Conservation (phyloP, 495 filamentous ascomycete species). For the Daldinia childiae region DNA sequence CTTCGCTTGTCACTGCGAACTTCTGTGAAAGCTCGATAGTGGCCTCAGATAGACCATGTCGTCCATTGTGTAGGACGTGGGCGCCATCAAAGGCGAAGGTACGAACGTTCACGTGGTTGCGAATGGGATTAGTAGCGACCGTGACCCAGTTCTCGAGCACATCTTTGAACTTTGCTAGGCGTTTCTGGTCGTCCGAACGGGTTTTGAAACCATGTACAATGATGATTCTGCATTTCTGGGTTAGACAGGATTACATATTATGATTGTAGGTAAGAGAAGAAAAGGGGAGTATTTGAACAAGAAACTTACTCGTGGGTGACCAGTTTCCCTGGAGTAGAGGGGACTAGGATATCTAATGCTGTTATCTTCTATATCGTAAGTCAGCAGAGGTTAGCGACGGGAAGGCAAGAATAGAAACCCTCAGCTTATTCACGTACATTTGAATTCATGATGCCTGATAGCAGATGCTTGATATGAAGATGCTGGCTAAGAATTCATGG, state of each 20-base stretch:
- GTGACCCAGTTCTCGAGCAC: constrained; percentile 22
- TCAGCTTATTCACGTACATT: background rate
- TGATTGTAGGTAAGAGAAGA: background rate
- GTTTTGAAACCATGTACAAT: constrained; percentile 34
- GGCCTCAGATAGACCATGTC: background rate
- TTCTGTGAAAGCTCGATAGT: background rate
- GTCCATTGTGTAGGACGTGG: constrained; percentile 14
- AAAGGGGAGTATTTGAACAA: background rate
- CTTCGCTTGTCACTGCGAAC: constrained; percentile 1
- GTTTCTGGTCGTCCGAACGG: background rate
- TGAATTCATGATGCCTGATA: background rate
- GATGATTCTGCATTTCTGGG: constrained; percentile 10
- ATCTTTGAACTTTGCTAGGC: background rate
- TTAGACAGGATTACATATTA: background rate
- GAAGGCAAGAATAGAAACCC: background rate
- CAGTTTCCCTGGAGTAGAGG: background rate
- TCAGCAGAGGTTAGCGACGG: background rate
- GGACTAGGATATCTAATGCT: background rate
- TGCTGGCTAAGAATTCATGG: background rate
- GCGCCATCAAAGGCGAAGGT: constrained; percentile 18
- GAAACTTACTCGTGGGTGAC: constrained; percentile 19
- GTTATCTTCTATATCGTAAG: background rate
- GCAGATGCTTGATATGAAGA: background rate
- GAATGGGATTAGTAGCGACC: background rate
- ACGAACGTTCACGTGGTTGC: constrained; percentile 15